phyloP scores from a whole-genome alignment of 2,329 filamentous ascomycete species.

The Sporothrix humicola region DNA sequence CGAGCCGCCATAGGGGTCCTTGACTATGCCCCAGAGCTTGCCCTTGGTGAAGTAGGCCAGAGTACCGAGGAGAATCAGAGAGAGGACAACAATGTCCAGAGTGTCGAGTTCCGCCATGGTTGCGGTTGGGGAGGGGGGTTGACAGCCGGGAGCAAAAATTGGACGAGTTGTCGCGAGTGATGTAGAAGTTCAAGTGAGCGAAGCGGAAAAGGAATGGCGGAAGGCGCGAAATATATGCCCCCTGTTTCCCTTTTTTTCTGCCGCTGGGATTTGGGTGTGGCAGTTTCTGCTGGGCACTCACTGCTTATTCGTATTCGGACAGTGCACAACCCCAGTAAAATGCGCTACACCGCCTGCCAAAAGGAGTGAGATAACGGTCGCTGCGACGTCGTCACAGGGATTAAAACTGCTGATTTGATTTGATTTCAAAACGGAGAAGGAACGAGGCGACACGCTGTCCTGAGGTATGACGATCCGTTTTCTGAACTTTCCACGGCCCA shows the following conservation, averaged over 20 bases:
- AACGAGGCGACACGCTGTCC: conserved; percentile 7
- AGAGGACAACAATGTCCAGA: conserved; percentile 90
- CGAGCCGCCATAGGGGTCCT: conserved; percentile 84
- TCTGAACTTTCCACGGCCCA: not conserved
- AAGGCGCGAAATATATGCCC: conserved; percentile 25
- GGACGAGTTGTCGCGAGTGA: conserved; percentile 10
- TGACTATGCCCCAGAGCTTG: conserved; percentile 85
- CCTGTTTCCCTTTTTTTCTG: conserved; percentile 21
- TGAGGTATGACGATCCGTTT: not conserved
- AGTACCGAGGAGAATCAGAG: conserved; percentile 81
- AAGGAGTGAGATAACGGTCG: conserved; percentile 12
- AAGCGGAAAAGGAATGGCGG: conserved; percentile 19
- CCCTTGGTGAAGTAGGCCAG: conserved; percentile 98
- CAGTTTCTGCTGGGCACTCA: conserved; percentile 3
- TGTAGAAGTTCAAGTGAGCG: conserved; percentile 13
- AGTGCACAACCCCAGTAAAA: not conserved
- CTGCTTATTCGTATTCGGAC: conserved; percentile 19
- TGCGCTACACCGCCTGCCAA: conserved; percentile 30
- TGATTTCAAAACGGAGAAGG: not conserved
- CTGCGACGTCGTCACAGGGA: not conserved
- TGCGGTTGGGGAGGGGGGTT: conserved; percentile 37
- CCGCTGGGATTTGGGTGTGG: conserved; percentile 12
- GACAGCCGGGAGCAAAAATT: not conserved
- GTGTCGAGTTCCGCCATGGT: conserved; percentile 95
- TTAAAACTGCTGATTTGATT: not conserved